Evolutionary conservation across 2,329 filamentous ascomycete species (phyloP).

Genomic region (Blastomyces emzantsi): DNA sequence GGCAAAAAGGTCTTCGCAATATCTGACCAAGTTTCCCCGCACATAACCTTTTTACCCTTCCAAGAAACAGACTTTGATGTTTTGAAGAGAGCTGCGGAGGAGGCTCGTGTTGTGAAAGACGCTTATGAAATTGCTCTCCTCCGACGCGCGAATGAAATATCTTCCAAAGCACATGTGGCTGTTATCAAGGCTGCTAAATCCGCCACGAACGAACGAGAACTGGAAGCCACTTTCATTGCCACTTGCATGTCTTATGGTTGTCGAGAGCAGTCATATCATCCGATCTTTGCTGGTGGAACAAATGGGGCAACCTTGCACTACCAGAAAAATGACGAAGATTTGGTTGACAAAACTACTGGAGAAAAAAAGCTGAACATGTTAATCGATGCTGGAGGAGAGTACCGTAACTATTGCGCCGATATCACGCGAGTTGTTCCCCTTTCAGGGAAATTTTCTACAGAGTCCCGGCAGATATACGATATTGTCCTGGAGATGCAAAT

Average conservation of each 20-base stretch:
- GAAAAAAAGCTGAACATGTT: constrained; percentile 59
- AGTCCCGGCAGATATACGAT: constrained; percentile 64
- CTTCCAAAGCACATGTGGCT: constrained; percentile 63
- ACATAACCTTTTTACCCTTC: constrained; percentile 63
- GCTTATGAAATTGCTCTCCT: constrained; percentile 78
- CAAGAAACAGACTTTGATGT: constrained; percentile 51
- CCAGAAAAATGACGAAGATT: constrained; percentile 62
- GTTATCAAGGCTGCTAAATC: constrained; percentile 56
- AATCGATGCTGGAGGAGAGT: constrained; percentile 83
- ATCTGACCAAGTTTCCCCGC: constrained; percentile 62
- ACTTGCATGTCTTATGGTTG: constrained; percentile 65
- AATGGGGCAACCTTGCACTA: constrained; percentile 87
- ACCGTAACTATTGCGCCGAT: constrained; percentile 75
- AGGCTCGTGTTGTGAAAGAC: constrained; percentile 72
- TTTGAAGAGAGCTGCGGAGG: constrained; percentile 66
- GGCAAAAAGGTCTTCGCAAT: constrained; percentile 63
- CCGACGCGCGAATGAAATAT: constrained; percentile 70
- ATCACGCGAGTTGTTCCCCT: constrained; percentile 83
- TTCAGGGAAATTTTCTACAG: constrained; percentile 57
- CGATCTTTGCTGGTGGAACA: constrained; percentile 78
- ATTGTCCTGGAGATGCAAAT: constrained; percentile 75
- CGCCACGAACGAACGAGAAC: constrained; percentile 68
- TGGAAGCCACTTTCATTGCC: constrained; percentile 68
- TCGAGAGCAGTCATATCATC: constrained; percentile 70
- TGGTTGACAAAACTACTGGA: constrained; percentile 43